Percentiles rank a stretch among this genome's conserved stretches.
These are phyloP conservation scores for Tieghemostelium lacteum DNA, from an alignment of 78 protist species.

Conservation along the genomic window DNA sequence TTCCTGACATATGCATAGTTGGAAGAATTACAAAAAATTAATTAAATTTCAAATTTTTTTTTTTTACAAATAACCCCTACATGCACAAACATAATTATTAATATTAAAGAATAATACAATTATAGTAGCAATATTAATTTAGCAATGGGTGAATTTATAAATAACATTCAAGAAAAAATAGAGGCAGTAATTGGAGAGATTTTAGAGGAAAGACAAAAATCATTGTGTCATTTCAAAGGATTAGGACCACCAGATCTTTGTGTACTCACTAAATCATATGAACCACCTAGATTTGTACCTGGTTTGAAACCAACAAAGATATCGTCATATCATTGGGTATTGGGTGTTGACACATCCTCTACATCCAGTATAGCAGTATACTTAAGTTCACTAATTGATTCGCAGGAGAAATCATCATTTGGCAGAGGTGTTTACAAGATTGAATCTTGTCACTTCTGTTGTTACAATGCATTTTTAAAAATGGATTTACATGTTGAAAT, in stretches of 20 bases:
- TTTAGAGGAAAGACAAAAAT: slow-evolving; percentile 27
- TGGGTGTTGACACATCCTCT: slow-evolving; percentile 35
- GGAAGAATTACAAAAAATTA: too few species aligned
- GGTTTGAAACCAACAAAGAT: slow-evolving; percentile 42
- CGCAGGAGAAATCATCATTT: slow-evolving; percentile 71
- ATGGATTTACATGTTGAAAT: slow-evolving; percentile 70
- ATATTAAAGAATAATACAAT: too few species aligned
- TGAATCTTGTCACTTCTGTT: slow-evolving; percentile 36
- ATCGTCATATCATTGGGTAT: slow-evolving; percentile 51
- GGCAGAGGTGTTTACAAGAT: slow-evolving; percentile 53
- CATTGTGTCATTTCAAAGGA: slow-evolving; percentile 30
- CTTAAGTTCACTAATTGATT: slow-evolving; percentile 13
- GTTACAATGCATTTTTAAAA: slow-evolving; percentile 37
- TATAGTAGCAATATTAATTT: too few species aligned
- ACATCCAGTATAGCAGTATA: slow-evolving; percentile 60
- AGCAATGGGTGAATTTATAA: slow-evolving; percentile 60
- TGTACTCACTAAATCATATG: slow-evolving; percentile 49
- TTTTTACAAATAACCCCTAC: too few species aligned
- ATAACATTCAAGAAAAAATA: slow-evolving; percentile 65
- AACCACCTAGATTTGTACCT: slow-evolving; percentile 76
- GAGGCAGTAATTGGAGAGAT: slow-evolving; percentile 28
- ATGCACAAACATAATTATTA: too few species aligned
- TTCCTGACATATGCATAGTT: too few species aligned
- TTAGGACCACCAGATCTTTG: slow-evolving; percentile 71
- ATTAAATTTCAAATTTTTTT: too few species aligned